Percentiles rank a stretch among this genome's conserved stretches.
Evolutionary conservation across 2,329 filamentous ascomycete species (phyloP).

Genomic region (Aureobasidium sp.): DNA sequence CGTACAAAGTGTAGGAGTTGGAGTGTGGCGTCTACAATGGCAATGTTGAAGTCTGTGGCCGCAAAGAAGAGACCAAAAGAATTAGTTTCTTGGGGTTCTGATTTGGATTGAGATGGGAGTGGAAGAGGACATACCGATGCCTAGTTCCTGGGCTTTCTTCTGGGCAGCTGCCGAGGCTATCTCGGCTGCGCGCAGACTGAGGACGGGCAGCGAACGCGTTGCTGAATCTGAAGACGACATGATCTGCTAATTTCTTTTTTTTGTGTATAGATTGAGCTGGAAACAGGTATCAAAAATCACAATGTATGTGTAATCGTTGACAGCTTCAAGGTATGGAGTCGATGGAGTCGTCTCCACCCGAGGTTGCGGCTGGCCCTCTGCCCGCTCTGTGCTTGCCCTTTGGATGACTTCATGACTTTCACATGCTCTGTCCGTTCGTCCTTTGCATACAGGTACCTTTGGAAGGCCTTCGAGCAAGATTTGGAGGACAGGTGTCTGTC

Average conservation of each 20-base stretch:
- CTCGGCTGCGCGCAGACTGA: conserved; percentile 31
- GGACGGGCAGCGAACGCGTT: conserved; percentile 28
- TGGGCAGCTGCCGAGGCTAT: conserved; percentile 29
- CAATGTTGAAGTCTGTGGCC: conserved; percentile 42
- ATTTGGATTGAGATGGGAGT: no score
- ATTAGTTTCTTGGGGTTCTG: no score
- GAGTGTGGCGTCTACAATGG: conserved; percentile 39
- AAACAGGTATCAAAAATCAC: not conserved
- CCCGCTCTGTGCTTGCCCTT: not conserved
- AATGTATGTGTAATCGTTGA: conserved; percentile 3
- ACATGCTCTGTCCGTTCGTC: not conserved
- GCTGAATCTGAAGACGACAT: conserved; percentile 19
- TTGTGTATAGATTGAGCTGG: not conserved
- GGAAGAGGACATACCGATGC: conserved; percentile 27
- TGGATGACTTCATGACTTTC: conserved; percentile 6
- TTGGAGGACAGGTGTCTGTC: not conserved
- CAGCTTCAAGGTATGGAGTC: not conserved
- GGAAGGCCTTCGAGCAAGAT: not conserved
- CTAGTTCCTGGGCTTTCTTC: conserved; percentile 31
- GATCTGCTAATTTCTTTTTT: not conserved
- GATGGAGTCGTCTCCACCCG: conserved; percentile 1
- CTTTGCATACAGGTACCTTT: not conserved
- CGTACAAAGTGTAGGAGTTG: conserved; percentile 43
- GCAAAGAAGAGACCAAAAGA: fast-evolving
- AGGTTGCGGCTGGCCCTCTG: conserved; percentile 9